phyloP scores from a whole-genome alignment of 768 basidiomycete species.

The Thelephora ganbajun region DNA sequence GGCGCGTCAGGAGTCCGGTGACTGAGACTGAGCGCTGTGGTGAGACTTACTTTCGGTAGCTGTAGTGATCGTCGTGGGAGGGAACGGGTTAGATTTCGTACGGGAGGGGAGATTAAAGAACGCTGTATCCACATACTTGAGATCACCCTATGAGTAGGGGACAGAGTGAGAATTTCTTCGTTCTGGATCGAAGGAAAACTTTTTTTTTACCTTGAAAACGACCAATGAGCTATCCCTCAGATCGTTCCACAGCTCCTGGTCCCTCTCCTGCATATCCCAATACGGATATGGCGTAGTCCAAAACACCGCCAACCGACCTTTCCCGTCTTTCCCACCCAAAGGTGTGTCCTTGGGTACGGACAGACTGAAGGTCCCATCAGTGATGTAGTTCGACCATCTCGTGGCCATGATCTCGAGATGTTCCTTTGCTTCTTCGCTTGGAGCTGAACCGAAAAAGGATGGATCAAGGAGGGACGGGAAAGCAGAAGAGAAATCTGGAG shows the following conservation, averaged over 20 bases:
- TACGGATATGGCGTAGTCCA: constrained; percentile 71
- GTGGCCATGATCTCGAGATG: constrained; percentile 45
- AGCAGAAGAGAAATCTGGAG: constrained; percentile 59
- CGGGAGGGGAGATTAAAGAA: not conserved
- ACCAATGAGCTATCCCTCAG: constrained; percentile 51
- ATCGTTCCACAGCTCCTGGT: constrained; percentile 33
- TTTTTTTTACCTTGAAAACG: constrained; percentile 58
- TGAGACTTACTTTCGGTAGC: constrained; percentile 67
- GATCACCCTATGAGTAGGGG: constrained; percentile 45
- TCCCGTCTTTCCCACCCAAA: constrained; percentile 33
- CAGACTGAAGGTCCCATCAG: constrained; percentile 54
- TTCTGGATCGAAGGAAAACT: not conserved
- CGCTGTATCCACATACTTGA: constrained; percentile 52
- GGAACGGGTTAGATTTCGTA: constrained; percentile 1
- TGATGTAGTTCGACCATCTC: constrained; percentile 66
- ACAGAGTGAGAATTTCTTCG: not conserved
- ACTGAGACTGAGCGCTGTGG: not conserved
- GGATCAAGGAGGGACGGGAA: constrained; percentile 45
- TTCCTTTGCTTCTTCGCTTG: constrained; percentile 13
- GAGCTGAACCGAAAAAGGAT: constrained; percentile 35
- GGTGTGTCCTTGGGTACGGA: constrained; percentile 49
- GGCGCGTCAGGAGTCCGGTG: not conserved
- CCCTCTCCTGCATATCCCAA: constrained; percentile 51
- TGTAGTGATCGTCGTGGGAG: constrained; percentile 13
- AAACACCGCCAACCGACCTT: constrained; percentile 27